These are phyloP conservation scores for Breviolum minutum DNA, from an alignment of 73 alveolate species.

Conservation along the genomic window DNA sequence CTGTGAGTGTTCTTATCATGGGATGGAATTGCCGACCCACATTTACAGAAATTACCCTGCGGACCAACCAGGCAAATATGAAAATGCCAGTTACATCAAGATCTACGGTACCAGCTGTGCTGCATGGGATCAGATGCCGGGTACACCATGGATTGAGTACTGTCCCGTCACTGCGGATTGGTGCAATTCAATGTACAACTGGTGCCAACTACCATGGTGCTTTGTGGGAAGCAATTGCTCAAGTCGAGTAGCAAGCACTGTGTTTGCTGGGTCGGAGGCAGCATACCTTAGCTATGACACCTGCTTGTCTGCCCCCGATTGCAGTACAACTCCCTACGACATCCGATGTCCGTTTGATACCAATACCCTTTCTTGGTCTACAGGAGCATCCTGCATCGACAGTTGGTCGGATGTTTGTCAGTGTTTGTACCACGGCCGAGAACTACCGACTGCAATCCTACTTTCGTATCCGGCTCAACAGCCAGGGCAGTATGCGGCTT, in stretches of 20 bases:
- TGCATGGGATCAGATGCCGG: conserved; percentile 65
- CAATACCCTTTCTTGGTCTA: conserved; percentile 35
- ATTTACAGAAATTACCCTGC: conserved; percentile 29
- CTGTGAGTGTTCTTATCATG: conserved; percentile 51
- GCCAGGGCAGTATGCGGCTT: not conserved
- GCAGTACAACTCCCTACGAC: not conserved
- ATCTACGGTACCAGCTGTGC: conserved; percentile 70
- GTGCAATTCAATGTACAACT: conserved; percentile 24
- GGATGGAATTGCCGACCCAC: conserved; percentile 18
- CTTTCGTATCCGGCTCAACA: not conserved
- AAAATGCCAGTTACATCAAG: conserved; percentile 20
- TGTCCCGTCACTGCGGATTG: conserved; percentile 55
- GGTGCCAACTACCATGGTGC: conserved; percentile 91
- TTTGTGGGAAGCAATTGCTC: conserved; percentile 44
- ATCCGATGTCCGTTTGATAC: conserved; percentile 40
- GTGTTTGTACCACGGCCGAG: conserved; percentile 35
- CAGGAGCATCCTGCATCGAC: conserved; percentile 35
- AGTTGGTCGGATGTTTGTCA: conserved; percentile 76
- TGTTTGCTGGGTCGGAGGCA: conserved; percentile 45
- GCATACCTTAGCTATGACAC: conserved; percentile 64
- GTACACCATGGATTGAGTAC: conserved; percentile 65
- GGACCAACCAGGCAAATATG: conserved; percentile 64
- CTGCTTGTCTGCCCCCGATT: conserved; percentile 68
- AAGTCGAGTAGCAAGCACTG: not conserved
- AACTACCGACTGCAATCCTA: conserved; percentile 1